Evolutionary conservation across 306 rosid species (phyloP).

Genomic region (Cicer yamashitae): DNA sequence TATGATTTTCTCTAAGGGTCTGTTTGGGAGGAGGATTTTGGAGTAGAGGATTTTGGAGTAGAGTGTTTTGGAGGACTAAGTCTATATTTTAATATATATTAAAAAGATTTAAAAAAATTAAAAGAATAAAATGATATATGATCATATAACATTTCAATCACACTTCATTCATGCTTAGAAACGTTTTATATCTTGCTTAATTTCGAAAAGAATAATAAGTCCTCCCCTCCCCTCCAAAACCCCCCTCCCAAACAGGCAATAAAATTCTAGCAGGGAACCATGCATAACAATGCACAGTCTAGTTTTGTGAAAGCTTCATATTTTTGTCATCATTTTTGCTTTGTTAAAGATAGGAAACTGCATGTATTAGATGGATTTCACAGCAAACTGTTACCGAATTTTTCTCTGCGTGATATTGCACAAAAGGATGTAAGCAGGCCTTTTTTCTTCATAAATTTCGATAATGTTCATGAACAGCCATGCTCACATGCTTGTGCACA

Average conservation of each 20-base stretch:
- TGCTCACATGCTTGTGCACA: conserved; percentile 28
- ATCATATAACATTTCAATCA: too few relatives aligned
- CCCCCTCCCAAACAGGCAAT: too few relatives aligned
- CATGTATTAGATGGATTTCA: background rate
- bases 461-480: background rate
- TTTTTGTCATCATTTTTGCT: background rate
- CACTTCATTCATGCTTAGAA: too few relatives aligned
- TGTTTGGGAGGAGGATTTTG: too few relatives aligned
- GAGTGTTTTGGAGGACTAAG: too few relatives aligned
- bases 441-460: background rate
- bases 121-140: too few relatives aligned
- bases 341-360: conserved; percentile 20
- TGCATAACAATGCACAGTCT: background rate
- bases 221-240: too few relatives aligned
- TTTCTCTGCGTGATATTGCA: conserved; percentile 15
- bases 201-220: too few relatives aligned
- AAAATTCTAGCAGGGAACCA: background rate
- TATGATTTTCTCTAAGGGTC: background rate
- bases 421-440: conserved; percentile 8
- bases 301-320: conserved; percentile 3
- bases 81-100: too few relatives aligned
- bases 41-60: too few relatives aligned
- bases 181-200: too few relatives aligned
- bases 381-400: conserved; percentile 1
- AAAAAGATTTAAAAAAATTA: too few relatives aligned